These are phyloP conservation scores for Aphanomyces invadans DNA, from an alignment of 352 stramenopile species.

Conservation along the genomic window DNA sequence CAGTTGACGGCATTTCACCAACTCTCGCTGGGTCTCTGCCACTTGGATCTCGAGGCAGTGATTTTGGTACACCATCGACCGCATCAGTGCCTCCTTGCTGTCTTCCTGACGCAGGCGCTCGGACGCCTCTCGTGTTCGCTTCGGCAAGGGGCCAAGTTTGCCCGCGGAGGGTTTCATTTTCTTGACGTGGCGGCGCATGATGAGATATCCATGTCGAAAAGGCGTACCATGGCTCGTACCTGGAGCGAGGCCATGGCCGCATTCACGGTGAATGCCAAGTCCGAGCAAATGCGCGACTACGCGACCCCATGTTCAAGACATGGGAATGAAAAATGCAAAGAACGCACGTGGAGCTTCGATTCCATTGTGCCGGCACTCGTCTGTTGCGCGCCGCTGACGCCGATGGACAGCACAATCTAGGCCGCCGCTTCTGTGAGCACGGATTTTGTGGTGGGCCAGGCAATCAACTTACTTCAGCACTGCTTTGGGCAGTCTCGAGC, in stretches of 20 bases:
- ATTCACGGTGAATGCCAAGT: slow-evolving; percentile 71
- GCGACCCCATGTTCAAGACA: too few species aligned
- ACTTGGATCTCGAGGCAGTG: slow-evolving; percentile 45
- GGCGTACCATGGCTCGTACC: too few species aligned
- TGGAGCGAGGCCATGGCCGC: slow-evolving; percentile 64
- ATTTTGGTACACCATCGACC: slow-evolving; percentile 59
- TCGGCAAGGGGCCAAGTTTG: background rate
- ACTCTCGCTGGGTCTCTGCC: slow-evolving; percentile 41
- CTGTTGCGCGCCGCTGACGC: background rate
- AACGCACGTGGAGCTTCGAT: slow-evolving; percentile 41
- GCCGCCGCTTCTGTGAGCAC: too few species aligned
- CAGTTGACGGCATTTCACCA: slow-evolving; percentile 11
- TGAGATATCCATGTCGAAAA: too few species aligned
- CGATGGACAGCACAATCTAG: slow-evolving; percentile 12
- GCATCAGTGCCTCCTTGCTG: slow-evolving; percentile 52
- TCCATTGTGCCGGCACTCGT: slow-evolving; percentile 33
- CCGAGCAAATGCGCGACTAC: slow-evolving; percentile 62
- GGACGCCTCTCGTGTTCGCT: slow-evolving; percentile 20
- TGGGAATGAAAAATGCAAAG: too few species aligned
- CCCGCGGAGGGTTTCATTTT: too few species aligned
- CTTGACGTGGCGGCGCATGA: too few species aligned
- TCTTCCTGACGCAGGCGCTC: slow-evolving; percentile 31
- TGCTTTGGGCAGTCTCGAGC: slow-evolving; percentile 43
- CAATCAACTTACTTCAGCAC: slow-evolving; percentile 51
- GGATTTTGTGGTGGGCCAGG: too few species aligned